Evolutionary conservation across 176 grass and related monocot genomes (phyloP).

Genomic region (Phoenix dactylifera): DNA sequence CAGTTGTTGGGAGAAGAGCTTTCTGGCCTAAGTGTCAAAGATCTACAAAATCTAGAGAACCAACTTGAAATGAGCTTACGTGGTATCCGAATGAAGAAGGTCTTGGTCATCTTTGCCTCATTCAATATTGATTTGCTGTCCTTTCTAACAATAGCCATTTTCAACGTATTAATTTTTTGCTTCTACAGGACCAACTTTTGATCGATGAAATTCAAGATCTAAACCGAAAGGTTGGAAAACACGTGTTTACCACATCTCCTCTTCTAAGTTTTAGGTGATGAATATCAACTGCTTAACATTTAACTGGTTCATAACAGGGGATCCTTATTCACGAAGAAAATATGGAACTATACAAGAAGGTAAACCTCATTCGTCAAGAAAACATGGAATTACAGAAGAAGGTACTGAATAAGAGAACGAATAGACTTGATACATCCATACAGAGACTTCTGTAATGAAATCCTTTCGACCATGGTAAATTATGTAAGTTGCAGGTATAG

Average conservation of each 20-base stretch:
- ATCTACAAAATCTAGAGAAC: too few species aligned
- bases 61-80: too few species aligned
- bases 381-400: conserved; percentile 25
- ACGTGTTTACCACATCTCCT: neutral
- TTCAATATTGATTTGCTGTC: too few species aligned
- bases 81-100: too few species aligned
- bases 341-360: conserved; percentile 23
- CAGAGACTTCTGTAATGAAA: conserved; percentile 4
- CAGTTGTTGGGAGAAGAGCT: too few species aligned
- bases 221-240: conserved; percentile 12
- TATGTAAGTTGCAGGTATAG: neutral
- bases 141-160: too few species aligned
- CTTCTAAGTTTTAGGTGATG: neutral
- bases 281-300: conserved; percentile 3
- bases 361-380: conserved; percentile 22
- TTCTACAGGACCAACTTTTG: conserved; percentile 19
- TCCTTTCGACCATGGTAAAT: conserved; percentile 1
- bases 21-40: too few species aligned
- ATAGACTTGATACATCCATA: neutral
- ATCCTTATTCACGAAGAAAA: conserved; percentile 31
- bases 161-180: neutral
- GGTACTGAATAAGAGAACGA: conserved; percentile 13
- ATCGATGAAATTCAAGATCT: conserved; percentile 24
- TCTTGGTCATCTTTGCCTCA: too few species aligned
- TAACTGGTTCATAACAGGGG: conserved; percentile 14